Base-by-base conservation (phyloP, 805 yeast genomes). In the Teunomyces kruisii region DNA sequence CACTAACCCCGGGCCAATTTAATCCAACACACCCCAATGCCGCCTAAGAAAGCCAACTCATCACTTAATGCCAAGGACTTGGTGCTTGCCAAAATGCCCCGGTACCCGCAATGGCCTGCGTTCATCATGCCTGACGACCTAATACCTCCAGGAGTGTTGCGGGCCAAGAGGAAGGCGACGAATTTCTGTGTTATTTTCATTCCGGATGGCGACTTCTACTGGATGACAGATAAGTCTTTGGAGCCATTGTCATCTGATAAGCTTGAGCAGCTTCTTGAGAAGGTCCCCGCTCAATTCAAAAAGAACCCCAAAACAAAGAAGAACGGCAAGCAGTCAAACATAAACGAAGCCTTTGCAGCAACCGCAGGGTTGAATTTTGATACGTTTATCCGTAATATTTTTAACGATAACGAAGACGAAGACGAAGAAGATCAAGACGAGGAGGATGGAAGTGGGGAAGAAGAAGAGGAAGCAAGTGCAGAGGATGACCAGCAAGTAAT, bases 101-200 rank as follows among this genome's bases (percentile, higher is more conserved):
- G 73, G 14, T 75, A 62, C 51, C 74, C 76, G 1, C 68, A 72
- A 12, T 76, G 81, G 81, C 81, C 81, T 6, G 71, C 77, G 10
- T 70, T 74, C 39, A 70, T 76, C 42, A 67, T 66, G 71, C 77
- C 79, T 2, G 50, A 53, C 15, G 60, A 58, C 29, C 55, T 67
- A 53, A 64, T 70, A 12, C 75, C 76, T 1, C 50, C 57, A 2
- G 58, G 62, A 19, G 69, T 72, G 10, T 44, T 64, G 55, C 57
- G 59, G 45, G 72, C 59, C 24, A 64, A 69, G 54, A 65, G 65
- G 58, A 65, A 67, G 39, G 53, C 62, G 41, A 62, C 70, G 14
- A 65, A 62, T 26, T 58, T 53, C 47, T 73, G 77, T 53, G 77
- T 72, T 12, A 68, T 71, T 15, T 73, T 72, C 55, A 70, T 72